phyloP scores from a whole-genome alignment of 2,329 filamentous ascomycete genomes.

The Microdochium paspali region DNA sequence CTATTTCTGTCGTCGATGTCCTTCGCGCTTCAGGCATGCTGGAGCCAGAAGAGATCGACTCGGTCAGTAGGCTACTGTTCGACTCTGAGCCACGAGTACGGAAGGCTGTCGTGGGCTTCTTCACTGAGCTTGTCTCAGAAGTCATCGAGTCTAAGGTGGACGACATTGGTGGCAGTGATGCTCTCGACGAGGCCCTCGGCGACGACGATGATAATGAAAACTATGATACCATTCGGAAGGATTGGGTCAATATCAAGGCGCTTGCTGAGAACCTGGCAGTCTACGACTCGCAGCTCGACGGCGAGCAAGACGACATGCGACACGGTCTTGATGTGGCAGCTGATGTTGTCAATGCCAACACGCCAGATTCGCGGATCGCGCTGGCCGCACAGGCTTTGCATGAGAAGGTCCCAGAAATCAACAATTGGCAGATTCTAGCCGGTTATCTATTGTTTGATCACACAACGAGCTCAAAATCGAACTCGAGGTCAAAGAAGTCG shows the following conservation, averaged over 20 bases:
- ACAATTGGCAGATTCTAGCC: slow-evolving; percentile 79
- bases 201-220: slow-evolving; percentile 60
- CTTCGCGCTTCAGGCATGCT: slow-evolving; percentile 78
- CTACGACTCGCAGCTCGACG: slow-evolving; percentile 65
- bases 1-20: slow-evolving; percentile 73
- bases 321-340: slow-evolving; percentile 39
- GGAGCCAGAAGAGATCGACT: slow-evolving; percentile 85
- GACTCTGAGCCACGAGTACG: slow-evolving; percentile 78
- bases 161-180: slow-evolving; percentile 72
- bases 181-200: slow-evolving; percentile 64
- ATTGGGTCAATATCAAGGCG: slow-evolving; percentile 90
- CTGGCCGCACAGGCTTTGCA: slow-evolving; percentile 80
- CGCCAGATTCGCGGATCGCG: slow-evolving; percentile 72
- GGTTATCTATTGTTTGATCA: slow-evolving; percentile 92
- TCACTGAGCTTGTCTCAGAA: slow-evolving; percentile 78
- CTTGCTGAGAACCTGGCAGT: slow-evolving; percentile 73
- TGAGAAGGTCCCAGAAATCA: slow-evolving; percentile 70
- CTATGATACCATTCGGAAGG: slow-evolving; percentile 63
- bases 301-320: slow-evolving; percentile 38
- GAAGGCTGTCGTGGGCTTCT: slow-evolving; percentile 84
- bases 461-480: slow-evolving; percentile 52
- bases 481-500: slow-evolving; percentile 39
- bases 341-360: slow-evolving; percentile 50
- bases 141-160: slow-evolving; percentile 72
- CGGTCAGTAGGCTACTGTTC: slow-evolving; percentile 79